Conservation (phyloP, 176 grass and related monocot genomes). For the Oryza nivara region DNA sequence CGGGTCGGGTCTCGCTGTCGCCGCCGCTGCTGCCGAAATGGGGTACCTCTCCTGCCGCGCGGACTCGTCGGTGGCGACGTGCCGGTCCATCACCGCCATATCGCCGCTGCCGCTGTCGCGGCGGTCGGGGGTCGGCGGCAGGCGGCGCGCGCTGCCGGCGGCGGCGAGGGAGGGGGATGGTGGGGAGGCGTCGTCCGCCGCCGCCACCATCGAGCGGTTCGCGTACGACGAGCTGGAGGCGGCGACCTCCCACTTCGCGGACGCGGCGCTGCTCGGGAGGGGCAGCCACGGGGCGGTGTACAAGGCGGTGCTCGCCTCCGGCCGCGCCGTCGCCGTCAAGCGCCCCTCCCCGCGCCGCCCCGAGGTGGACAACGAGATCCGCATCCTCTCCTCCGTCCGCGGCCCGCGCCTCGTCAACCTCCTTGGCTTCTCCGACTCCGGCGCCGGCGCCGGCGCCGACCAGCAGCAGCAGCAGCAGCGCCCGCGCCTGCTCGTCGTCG, state of each 20-base stretch:
- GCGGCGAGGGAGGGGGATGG: background rate
- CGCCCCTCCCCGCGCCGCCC: conserved; percentile 82
- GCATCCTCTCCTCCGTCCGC: conserved; percentile 76
- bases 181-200: too few relatives aligned
- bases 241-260: conserved; percentile 82
- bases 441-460: conserved; percentile 14
- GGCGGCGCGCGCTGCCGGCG: background rate
- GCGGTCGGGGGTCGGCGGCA: background rate
- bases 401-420: conserved; percentile 89
- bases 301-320: conserved; percentile 77
- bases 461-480: background rate
- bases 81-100: conserved; percentile 86
- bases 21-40: conserved; percentile 41
- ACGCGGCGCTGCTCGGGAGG: conserved; percentile 69
- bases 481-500: conserved; percentile 72
- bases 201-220: conserved; percentile 59
- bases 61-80: conserved; percentile 84
- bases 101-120: conserved; percentile 53
- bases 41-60: conserved; percentile 98
- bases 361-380: conserved; percentile 99
- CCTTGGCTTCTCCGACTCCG: conserved; percentile 72
- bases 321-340: conserved; percentile 90
- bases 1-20: background rate
- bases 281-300: conserved; percentile 97
- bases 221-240: conserved; percentile 74